Evolutionary conservation across 495 filamentous ascomycete species (phyloP), one percentile per base, ranked within the genome.

Genomic region (Hyaloscypha variabilis): DNA sequence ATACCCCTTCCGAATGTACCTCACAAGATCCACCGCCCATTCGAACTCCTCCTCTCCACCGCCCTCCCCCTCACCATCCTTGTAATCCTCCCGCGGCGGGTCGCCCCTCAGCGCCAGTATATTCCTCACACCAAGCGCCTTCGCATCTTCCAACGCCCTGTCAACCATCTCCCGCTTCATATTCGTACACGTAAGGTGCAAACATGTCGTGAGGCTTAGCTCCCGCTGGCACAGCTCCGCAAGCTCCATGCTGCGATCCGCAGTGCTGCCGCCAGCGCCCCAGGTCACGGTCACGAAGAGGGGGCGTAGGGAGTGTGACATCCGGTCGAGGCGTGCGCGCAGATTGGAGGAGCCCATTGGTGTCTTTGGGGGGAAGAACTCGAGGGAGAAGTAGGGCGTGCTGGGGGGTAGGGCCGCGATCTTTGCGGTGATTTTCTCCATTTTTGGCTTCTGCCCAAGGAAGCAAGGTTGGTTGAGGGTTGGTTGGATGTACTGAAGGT

Each of bases 281-380:
- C 95, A 99, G 57, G 95, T 99, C 58, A 99, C 93, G 61, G 91
- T 98, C 49, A 99, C 92, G 74, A 99, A 99, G 29, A 98, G 83
- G 54, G 95, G 95, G 3, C 91, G 90, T 52, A 99, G 81, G 5
- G 92, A 92, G 64, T 88, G 85, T 28, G 94, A 88, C 95, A 99
- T 98, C 75, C 95, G 93, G 74, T 96, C 91, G 55, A 99, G 88
- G 72, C 95, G 94, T 65, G 88, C 89, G 74, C 93, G 91, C 34
- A 99, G 86, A 74, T 99, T 99, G 49, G 91, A 89, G 69, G 92
- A 94, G 68, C 95, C 93, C 90, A 94, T 96, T 63, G 86, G 79
- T 25, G 95, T 99, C 79, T 97, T 98, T 59, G 96, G 96, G 61
- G 95, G 95, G 78, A 99, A 98, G 86, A 99, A 99, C 81, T 99